Percentiles rank a stretch among this genome's conserved stretches.
Evolutionary conservation across 768 basidiomycete species (phyloP).

Genomic region (Amanita molliuscula): DNA sequence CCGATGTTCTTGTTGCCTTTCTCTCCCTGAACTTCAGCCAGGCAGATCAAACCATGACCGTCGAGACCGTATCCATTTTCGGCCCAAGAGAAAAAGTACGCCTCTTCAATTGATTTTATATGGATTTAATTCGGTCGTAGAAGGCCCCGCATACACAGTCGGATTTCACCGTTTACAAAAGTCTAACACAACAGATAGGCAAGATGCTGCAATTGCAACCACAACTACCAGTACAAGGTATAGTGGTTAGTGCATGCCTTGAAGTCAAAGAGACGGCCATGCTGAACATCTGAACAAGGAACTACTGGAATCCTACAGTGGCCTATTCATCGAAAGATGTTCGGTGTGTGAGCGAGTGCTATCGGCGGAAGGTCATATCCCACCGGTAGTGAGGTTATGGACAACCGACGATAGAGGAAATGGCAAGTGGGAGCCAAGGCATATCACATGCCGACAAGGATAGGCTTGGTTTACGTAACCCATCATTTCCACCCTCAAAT

Average conservation of each 20-base stretch:
- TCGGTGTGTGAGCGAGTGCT: slow-evolving; percentile 53
- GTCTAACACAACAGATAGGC: slow-evolving; percentile 56
- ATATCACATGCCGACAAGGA: slow-evolving; percentile 24
- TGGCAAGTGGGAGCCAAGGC: slow-evolving; percentile 31
- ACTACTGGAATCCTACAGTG: slow-evolving; percentile 45
- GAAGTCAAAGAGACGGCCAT: neutral
- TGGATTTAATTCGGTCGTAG: slow-evolving; percentile 20
- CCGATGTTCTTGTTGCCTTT: slow-evolving; percentile 60
- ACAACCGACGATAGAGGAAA: slow-evolving; percentile 22
- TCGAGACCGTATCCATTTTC: slow-evolving; percentile 61
- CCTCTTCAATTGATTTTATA: neutral
- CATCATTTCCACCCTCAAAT: slow-evolving; percentile 1
- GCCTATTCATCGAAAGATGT: slow-evolving; percentile 55
- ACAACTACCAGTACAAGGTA: slow-evolving; percentile 37
- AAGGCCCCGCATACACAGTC: slow-evolving; percentile 63
- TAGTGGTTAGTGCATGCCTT: slow-evolving; percentile 30
- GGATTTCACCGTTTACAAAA: slow-evolving; percentile 52
- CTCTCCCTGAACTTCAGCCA: slow-evolving; percentile 34
- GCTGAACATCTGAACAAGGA: slow-evolving; percentile 20
- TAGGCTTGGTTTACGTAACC: neutral
- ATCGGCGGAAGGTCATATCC: slow-evolving; percentile 60
- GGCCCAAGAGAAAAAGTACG: slow-evolving; percentile 64
- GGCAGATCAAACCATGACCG: slow-evolving; percentile 25
- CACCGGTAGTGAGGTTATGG: slow-evolving; percentile 59
- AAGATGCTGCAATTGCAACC: slow-evolving; percentile 47